A percentile compares a stretch with the other conserved stretches of the same genome.
These are phyloP conservation scores for Oenanthe javanica DNA, from an alignment of 140 eudicot species.

Conservation along the genomic window DNA sequence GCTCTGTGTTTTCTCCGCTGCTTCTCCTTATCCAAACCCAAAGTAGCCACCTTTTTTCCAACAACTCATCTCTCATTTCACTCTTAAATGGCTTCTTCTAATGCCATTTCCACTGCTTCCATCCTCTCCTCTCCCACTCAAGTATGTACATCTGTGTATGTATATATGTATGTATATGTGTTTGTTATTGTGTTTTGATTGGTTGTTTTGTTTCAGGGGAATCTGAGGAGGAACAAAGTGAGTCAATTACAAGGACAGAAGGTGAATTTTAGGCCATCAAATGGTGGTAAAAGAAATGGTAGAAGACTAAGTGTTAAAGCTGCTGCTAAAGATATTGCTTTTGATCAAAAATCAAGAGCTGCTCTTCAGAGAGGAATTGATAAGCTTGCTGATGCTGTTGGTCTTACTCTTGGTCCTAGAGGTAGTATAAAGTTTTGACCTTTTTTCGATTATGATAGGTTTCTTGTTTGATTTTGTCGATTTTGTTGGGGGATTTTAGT, in stretches of 20 bases:
- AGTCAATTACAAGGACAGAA: conserved; percentile 37
- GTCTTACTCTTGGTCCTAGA: conserved; percentile 79
- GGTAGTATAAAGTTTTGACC: conserved; percentile 43
- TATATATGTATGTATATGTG: too few species aligned
- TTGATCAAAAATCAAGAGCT: conserved; percentile 62
- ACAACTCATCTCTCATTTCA: too few species aligned
- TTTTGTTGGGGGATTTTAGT: neutral
- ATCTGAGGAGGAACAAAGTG: conserved; percentile 32
- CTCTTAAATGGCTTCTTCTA: conserved; percentile 54
- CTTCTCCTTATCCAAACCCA: neutral
- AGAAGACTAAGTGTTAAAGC: conserved; percentile 51
- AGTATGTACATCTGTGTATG: conserved; percentile 10
- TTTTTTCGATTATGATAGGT: neutral
- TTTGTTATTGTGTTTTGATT: conserved; percentile 5
- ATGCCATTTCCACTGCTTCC: conserved; percentile 60
- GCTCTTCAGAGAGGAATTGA: conserved; percentile 80
- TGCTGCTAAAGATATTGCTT: conserved; percentile 67
- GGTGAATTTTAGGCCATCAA: conserved; percentile 22
- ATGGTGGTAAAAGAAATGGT: neutral
- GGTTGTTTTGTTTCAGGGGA: conserved; percentile 21
- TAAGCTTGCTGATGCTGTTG: conserved; percentile 72
- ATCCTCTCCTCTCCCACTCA: conserved; percentile 39
- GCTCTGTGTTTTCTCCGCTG: neutral
- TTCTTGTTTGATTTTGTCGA: neutral
- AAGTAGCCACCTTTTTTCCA: neutral